A percentile compares a stretch with the other conserved stretches of the same genome.
Conservation (phyloP, 176 grass and related monocot species). For the Oryza officinalis region DNA sequence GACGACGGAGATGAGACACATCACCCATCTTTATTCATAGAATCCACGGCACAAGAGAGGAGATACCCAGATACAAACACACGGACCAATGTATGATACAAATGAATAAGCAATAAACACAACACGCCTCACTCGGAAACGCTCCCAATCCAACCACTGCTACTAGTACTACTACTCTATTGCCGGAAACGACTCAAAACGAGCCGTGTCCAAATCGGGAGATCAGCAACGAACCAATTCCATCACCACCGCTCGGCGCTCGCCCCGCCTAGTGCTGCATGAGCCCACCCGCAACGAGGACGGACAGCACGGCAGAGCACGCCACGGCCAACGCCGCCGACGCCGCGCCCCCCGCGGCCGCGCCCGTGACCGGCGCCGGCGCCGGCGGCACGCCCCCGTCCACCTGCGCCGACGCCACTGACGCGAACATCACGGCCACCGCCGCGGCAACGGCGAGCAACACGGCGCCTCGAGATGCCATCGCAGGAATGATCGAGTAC, state of each 20-base stretch:
- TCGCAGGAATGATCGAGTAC: not conserved
- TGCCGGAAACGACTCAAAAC: conserved; percentile 9
- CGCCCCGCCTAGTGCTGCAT: conserved; percentile 52
- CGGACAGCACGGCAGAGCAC: conserved; percentile 52
- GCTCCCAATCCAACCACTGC: not conserved
- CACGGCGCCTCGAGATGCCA: conserved; percentile 56
- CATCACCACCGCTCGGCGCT: not conserved
- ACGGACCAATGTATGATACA: conserved; percentile 51
- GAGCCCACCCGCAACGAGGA: conserved; percentile 48
- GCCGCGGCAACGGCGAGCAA: conserved; percentile 34
- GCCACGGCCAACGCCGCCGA: conserved; percentile 49
- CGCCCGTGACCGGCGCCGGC: conserved; percentile 50
- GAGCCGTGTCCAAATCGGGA: conserved; percentile 16
- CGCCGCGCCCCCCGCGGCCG: conserved; percentile 41
- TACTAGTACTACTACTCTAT: conserved; percentile 12
- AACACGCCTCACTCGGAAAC: conserved; percentile 31
- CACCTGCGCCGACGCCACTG: conserved; percentile 50
- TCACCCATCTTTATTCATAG: conserved; percentile 44
- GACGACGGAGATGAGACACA: not conserved
- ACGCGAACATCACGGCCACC: conserved; percentile 54
- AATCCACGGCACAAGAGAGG: not conserved
- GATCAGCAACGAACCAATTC: not conserved
- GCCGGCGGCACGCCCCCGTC: conserved; percentile 41
- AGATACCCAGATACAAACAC: conserved; percentile 20
- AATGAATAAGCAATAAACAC: conserved; percentile 47